Evolutionary conservation across 345 rosid species (phyloP).

Genomic region (Odontarrhena argentea): DNA sequence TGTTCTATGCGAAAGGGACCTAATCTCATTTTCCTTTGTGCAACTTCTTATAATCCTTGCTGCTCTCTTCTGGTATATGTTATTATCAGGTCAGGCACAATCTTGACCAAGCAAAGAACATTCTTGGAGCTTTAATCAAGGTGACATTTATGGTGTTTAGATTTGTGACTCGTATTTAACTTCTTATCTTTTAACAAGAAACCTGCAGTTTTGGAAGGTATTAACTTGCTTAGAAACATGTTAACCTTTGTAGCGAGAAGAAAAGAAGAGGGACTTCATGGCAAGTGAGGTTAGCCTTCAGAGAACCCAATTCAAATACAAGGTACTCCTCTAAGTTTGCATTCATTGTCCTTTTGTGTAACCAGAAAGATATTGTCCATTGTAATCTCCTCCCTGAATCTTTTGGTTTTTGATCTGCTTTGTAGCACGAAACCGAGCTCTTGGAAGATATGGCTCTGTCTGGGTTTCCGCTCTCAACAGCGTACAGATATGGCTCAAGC

Average conservation of each 20-base stretch:
- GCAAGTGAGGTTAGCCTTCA: constrained; percentile 82
- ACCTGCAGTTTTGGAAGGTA: constrained; percentile 2
- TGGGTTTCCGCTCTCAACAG: constrained; percentile 57
- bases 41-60: not conserved
- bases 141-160: constrained; percentile 37
- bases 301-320: constrained; percentile 80
- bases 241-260: constrained; percentile 67
- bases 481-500: constrained; percentile 70
- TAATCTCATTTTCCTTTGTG: not conserved
- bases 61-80: constrained; percentile 22
- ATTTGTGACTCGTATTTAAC: not conserved
- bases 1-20: not conserved
- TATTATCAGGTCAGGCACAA: constrained; percentile 82
- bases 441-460: constrained; percentile 70
- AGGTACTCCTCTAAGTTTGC: constrained; percentile 46
- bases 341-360: not conserved
- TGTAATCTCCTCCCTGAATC: not conserved
- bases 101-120: constrained; percentile 87
- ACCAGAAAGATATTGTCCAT: not conserved
- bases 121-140: constrained; percentile 82
- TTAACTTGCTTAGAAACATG: constrained; percentile 13
- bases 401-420: constrained; percentile 14
- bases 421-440: constrained; percentile 81
- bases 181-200: constrained; percentile 6
- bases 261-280: constrained; percentile 79